phyloP scores from a whole-genome alignment of 2,329 filamentous ascomycete species.

The Venturia oleaginea region DNA sequence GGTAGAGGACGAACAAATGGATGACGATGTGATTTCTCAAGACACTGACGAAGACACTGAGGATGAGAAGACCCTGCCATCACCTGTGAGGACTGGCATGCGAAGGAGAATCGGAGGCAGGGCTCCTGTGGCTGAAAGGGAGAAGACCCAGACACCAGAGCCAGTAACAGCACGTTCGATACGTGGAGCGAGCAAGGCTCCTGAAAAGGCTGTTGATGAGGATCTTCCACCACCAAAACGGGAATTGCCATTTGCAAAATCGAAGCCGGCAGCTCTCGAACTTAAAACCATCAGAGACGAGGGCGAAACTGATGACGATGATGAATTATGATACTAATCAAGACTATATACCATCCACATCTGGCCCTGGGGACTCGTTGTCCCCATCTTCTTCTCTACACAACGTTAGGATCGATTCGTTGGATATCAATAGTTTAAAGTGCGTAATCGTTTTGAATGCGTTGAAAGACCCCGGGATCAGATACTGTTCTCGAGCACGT shows the following conservation, averaged over 20 bases:
- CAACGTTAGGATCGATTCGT: too few species aligned
- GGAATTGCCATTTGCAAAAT: slow-evolving; percentile 27
- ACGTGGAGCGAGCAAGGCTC: not conserved
- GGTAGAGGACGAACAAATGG: slow-evolving; percentile 16
- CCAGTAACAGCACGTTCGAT: not conserved
- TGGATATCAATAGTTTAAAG: too few species aligned
- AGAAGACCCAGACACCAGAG: not conserved
- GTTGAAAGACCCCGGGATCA: too few species aligned
- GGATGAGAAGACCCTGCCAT: not conserved
- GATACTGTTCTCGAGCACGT: too few species aligned
- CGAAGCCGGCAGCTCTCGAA: not conserved
- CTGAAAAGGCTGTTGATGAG: not conserved
- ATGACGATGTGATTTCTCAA: slow-evolving; percentile 25
- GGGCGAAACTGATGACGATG: not conserved
- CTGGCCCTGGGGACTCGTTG: too few species aligned
- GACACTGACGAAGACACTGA: slow-evolving; percentile 20
- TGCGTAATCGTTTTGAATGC: too few species aligned
- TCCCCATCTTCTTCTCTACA: too few species aligned
- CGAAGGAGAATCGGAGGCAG: not conserved
- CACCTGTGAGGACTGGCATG: not conserved
- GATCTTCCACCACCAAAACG: slow-evolving; percentile 23
- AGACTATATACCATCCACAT: too few species aligned
- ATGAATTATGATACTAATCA: not conserved
- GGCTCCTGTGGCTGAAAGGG: not conserved
- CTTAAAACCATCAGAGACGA: not conserved